Base-by-base conservation (phyloP, 148 eudicot genomes). In the Camellia granthamiana region DNA sequence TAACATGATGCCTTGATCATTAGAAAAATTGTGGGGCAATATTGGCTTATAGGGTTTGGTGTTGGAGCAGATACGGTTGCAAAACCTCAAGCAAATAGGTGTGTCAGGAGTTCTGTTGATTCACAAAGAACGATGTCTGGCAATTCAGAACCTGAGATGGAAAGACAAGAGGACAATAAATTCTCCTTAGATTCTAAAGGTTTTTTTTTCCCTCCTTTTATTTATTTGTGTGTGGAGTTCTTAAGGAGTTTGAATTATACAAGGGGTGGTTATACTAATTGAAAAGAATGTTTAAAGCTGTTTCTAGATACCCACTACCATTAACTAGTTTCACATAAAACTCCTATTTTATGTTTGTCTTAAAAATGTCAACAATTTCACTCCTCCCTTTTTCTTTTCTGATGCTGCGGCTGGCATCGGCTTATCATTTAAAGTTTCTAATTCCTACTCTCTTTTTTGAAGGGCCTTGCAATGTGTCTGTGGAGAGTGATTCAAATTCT, bases 41-140 rank as follows among this genome's bases (percentile, higher is more conserved):
- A 41, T 61, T 81, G 51, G 78, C 58, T 46, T 58, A 44, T 63
- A 59, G 46, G 38, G 43, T 75, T 84, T 74, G 63, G 46, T 86
- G 66, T 15, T 80, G 68, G 59, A 56, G 71, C 84, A 86, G 90
- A 81, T 73, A 8, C 78, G 47, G 74, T 76, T 76, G 52, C 59
- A 76, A 87, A 84, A 52, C 72, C 80, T 77, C 79, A 77, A 77
- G 80, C 69, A 75, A 83, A 86, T 83, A 72, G 58, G 74, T 72
- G 70, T 67, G 18, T 62, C 44, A 84, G 82, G 71, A 81, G 21
- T 69, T 69, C 81, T 38, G 79, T 73, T 59, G 73, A 75, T 76
- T 41, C 76, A 67, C 81, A 78, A 18, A 85, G 77, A 86, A 55
- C 61, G 8, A 58, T 41, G n/a, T 42, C 82, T 77, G 78, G 58